Evolutionary conservation across 805 yeast species (phyloP).

Genomic region (Hanseniaspora thailandica): DNA sequence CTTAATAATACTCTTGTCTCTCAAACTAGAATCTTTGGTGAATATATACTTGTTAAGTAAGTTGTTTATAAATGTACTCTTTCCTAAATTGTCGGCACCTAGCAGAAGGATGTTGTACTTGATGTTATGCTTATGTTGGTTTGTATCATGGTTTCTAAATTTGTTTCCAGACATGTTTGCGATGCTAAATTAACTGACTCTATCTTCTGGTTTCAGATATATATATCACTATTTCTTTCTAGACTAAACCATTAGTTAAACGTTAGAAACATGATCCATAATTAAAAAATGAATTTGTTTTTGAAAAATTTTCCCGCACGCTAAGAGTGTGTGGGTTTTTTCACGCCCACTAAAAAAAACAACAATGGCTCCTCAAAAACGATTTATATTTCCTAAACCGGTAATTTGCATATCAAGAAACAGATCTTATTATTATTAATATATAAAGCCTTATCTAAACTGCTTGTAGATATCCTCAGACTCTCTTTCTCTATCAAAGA

Average conservation of each 20-base stretch:
- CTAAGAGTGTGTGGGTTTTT: too few species aligned
- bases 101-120: constrained; percentile 62
- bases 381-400: neutral
- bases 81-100: constrained; percentile 68
- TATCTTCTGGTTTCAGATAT: neutral
- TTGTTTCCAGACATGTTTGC: neutral
- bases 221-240: too few species aligned
- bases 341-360: too few species aligned
- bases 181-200: neutral
- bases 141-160: constrained; percentile 21
- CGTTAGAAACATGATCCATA: too few species aligned
- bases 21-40: constrained; percentile 42
- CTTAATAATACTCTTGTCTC: constrained; percentile 6
- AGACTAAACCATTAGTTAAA: neutral
- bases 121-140: constrained; percentile 57
- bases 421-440: too few species aligned
- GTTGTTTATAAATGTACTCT: constrained; percentile 62
- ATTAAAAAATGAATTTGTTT: too few species aligned
- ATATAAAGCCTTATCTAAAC: neutral
- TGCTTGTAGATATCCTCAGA: neutral
- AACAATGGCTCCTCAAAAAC: neutral
- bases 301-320: too few species aligned
- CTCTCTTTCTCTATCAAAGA: neutral
- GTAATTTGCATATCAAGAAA: neutral
- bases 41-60: constrained; percentile 50